phyloP scores from a whole-genome alignment of 2,329 filamentous ascomycete genomes.

The Neofusicoccum laricinum region DNA sequence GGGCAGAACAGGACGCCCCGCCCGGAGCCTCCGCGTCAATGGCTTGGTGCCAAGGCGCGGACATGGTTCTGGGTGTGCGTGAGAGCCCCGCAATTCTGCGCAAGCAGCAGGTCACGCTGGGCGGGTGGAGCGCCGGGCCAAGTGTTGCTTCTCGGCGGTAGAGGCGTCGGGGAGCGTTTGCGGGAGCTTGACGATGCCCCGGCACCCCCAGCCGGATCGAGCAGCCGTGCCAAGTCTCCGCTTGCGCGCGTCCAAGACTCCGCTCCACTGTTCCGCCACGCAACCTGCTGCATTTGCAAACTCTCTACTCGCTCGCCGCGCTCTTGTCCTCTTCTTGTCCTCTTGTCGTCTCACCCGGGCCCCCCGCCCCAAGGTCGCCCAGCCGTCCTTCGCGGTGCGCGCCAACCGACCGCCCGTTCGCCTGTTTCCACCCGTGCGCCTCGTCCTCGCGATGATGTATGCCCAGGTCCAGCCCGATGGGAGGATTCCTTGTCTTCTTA shows the following conservation, averaged over 20 bases:
- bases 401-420: neutral
- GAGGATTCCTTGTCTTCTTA: conserved; percentile 9
- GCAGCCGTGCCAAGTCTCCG: conserved; percentile 1
- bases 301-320: neutral
- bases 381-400: neutral
- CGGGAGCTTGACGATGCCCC: neutral
- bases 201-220: neutral
- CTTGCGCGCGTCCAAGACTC: conserved; percentile 2
- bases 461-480: neutral
- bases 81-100: neutral
- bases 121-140: neutral
- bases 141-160: neutral
- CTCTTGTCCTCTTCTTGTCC: neutral
- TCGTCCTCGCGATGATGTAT: neutral
- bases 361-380: neutral
- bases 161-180: neutral
- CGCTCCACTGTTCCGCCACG: neutral
- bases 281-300: neutral
- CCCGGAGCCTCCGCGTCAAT: neutral
- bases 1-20: neutral
- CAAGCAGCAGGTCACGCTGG: neutral
- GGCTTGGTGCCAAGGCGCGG: neutral
- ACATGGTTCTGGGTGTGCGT: neutral
- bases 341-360: neutral
- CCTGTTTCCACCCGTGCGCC: neutral